Base-by-base conservation (phyloP, 106 monocot species). In the Dactylorhiza incarnata region DNA sequence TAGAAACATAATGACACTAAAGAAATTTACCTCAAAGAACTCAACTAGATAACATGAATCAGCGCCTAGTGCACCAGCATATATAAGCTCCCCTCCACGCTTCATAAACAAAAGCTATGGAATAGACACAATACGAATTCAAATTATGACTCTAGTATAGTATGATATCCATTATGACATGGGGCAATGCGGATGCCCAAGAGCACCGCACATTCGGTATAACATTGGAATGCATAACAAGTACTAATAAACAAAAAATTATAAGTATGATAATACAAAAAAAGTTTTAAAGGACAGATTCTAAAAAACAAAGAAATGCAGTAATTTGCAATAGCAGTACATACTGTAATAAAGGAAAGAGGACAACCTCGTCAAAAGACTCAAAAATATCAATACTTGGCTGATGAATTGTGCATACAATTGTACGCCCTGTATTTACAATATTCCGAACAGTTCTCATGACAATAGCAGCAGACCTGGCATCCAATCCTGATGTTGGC, bases 311-410 rank as follows among this genome's bases (percentile, higher is more conserved):
- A 67, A 17, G 46, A 13, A 23, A 67, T 45, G 23, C 15, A 67
- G 16, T 7, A 5, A 24, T 26, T 6, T 55, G n/a, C 45, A 67
- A 48, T 63, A 50, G 37, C 49, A 3, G 9, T 16, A 13, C 25
- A 9, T 16, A 29, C 29, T 50, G 29, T 49, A 51, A 0, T 13
- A 69, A 69, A 69, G 44, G n/a, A 46, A 69, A 19, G 45, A 44
- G 44, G 69, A 23, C 47, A 63, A 99, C 99, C 99, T 99, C 99
- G 80, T 99, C 99, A 80, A 99, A 99, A 24, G 99, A 99, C 67
- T 99, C 99, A 77, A 99, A 99, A 75, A 99, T 99, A 80, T 99
- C 99, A 47, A 99, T 99, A 76, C 99, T 99, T 73, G 99, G 99
- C 74, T 99, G 99, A 81, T 99, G 99, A 82, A 99, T 99, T 48